These are phyloP conservation scores for Chaetothyriales sp. DNA, from an alignment of 2,329 filamentous ascomycete genomes.

Conservation along the genomic window DNA sequence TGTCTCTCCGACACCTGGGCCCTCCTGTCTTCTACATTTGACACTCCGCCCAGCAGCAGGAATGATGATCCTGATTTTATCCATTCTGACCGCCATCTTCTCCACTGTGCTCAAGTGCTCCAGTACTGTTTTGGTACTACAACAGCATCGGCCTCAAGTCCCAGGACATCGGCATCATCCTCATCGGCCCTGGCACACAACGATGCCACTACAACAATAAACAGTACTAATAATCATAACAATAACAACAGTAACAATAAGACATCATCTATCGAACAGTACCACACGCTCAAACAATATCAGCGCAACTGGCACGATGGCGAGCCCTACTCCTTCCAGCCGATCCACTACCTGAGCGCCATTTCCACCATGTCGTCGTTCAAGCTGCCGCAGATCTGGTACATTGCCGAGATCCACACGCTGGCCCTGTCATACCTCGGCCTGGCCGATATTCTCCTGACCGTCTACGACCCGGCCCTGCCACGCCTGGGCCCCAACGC, in stretches of 20 bases:
- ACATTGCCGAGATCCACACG: slow-evolving; percentile 17
- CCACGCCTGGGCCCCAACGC: slow-evolving; percentile 17
- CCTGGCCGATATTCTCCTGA: slow-evolving; percentile 17
- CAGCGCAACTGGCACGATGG: slow-evolving; percentile 14
- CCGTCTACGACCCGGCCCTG: slow-evolving; percentile 18
- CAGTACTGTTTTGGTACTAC: slow-evolving; percentile 42
- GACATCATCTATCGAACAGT: slow-evolving; percentile 7
- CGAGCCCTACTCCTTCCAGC: slow-evolving; percentile 15
- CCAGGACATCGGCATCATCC: background rate
- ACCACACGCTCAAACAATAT: slow-evolving; percentile 14
- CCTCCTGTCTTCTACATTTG: slow-evolving; percentile 12
- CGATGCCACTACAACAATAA: no score
- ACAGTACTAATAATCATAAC: no score
- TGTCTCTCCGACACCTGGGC: slow-evolving; percentile 13
- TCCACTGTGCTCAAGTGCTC: slow-evolving; percentile 48
- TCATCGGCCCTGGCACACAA: background rate
- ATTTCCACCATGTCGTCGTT: slow-evolving; percentile 11
- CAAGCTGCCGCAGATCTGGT: slow-evolving; percentile 18
- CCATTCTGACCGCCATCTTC: slow-evolving; percentile 41
- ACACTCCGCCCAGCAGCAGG: background rate
- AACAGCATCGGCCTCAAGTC: slow-evolving; percentile 3
- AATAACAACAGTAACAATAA: background rate
- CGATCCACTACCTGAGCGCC: slow-evolving; percentile 15
- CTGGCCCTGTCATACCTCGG: slow-evolving; percentile 16
- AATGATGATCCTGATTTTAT: slow-evolving; percentile 13